Base-by-base conservation (phyloP, 495 filamentous ascomycete species). In the Talaromyces wortmannii region DNA sequence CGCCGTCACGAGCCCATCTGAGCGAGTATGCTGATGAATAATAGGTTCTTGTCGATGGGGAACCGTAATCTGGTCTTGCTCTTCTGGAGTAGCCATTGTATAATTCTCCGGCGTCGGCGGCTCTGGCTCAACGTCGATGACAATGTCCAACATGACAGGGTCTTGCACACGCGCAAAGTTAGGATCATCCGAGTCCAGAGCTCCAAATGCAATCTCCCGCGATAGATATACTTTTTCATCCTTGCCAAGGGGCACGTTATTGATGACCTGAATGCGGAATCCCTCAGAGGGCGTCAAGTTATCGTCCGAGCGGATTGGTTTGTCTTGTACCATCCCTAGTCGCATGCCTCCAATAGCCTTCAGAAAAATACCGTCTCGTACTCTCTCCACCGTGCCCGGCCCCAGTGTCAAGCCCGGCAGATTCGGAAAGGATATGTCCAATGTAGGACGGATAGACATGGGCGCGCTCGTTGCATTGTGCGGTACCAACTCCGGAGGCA, bases 211-310 rank as follows among this genome's bases (percentile, higher is more conserved):
- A 36, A 89, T 79, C 33, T 91, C 83, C 23, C 87, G 79, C n/a
- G 83, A 75, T 54, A 98, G 75, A 63, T 90, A 89, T 53, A 97
- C 82, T 63, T 86, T 90, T 72, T 98, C 94, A 61, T 96, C 91
- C 55, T 89, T 86, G 7, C 94, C 94, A 2, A 98, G 73, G 0
- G 86, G 78, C 30, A 95, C 78, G 61, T 88, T 88, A 45, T 88
- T 88, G 67, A 97, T 80, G 44, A 86, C 86, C 53, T 83, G 87
- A 18, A 95, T 80, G 56, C 89, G 78, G 71, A 82, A 95, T 13
- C 61, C 69, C 13, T 71, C 68, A 6, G 61, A 52, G 5, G 67
- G 59, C n/a, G 73, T 5, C 10, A 48, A 43, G 30, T 33, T 47
- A 46, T 50, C 15, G 12, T 48, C 45, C 2, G 33, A 17, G 15